Conservation (phyloP, 441 rosid genomes). For the Erodium trifolium region DNA sequence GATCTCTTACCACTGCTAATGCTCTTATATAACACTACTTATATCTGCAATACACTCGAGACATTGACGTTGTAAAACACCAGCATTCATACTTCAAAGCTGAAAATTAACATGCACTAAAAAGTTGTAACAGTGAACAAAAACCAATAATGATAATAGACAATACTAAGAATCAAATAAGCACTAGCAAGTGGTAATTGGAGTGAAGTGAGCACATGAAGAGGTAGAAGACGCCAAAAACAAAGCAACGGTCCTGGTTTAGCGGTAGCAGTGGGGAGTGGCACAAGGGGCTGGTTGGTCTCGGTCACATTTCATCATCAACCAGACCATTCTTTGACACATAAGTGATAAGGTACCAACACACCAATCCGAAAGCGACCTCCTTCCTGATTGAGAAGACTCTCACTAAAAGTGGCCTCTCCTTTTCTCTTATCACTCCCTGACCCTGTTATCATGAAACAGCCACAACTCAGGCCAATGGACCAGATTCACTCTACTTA, state of each 20-base stretch:
- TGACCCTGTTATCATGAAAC: background rate
- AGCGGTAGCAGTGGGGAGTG: background rate
- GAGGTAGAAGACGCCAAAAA: background rate
- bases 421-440: background rate
- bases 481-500: background rate
- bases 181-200: background rate
- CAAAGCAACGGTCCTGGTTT: constrained; percentile 8
- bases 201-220: background rate
- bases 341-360: background rate
- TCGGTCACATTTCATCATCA: background rate
- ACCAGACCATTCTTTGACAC: constrained; percentile 5
- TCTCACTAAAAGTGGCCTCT: background rate
- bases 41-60: too few species aligned
- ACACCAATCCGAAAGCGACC: background rate
- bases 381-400: background rate
- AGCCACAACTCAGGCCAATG: background rate
- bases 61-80: too few species aligned
- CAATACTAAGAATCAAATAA: too few species aligned
- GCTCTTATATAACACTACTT: too few species aligned
- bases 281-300: background rate
- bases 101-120: too few species aligned
- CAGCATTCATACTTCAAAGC: too few species aligned
- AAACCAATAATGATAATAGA: too few species aligned
- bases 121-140: too few species aligned
- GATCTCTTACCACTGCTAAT: too few species aligned